phyloP scores from a whole-genome alignment of 345 rosid species.

The Citrus unshiu region DNA sequence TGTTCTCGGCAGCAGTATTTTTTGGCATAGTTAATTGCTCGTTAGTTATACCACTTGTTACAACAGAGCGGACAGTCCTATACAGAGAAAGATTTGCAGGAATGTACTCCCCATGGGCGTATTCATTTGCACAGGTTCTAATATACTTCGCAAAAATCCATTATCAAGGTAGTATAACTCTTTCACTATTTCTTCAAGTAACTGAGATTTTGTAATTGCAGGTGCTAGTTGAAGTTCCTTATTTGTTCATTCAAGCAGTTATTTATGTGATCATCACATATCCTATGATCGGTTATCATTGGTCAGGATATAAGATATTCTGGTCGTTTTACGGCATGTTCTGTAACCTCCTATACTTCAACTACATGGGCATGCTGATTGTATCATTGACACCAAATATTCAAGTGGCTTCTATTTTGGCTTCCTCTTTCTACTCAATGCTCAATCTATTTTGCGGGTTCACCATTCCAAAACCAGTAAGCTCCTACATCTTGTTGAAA shows the following conservation, averaged over 20 bases:
- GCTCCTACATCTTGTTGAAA: background rate
- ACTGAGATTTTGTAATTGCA: background rate
- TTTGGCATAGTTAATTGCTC: conserved; percentile 20
- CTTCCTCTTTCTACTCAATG: conserved; percentile 24
- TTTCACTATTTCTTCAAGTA: background rate
- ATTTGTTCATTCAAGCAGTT: conserved; percentile 18
- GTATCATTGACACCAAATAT: conserved; percentile 32
- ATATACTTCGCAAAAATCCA: background rate
- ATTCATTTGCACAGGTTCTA: conserved; percentile 24
- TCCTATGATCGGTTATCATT: conserved; percentile 29
- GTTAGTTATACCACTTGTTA: conserved; percentile 18
- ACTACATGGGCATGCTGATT: conserved; percentile 32
- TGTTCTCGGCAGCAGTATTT: conserved; percentile 16
- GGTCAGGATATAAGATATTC: conserved; percentile 33
- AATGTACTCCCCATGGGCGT: conserved; percentile 24
- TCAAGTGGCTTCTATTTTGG: conserved; percentile 29
- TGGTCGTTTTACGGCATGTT: conserved; percentile 29
- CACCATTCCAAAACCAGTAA: conserved; percentile 30
- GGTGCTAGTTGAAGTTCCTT: conserved; percentile 27
- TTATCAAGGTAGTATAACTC: background rate
- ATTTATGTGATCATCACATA: conserved; percentile 31
- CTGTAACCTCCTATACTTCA: conserved; percentile 28
- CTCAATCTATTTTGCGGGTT: conserved; percentile 37
- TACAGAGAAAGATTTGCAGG: conserved; percentile 24
- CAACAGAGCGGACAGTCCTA: conserved; percentile 23